These are phyloP conservation scores for Rhynchosporium secalis DNA, from an alignment of 2,329 filamentous ascomycete species.

Conservation along the genomic window DNA sequence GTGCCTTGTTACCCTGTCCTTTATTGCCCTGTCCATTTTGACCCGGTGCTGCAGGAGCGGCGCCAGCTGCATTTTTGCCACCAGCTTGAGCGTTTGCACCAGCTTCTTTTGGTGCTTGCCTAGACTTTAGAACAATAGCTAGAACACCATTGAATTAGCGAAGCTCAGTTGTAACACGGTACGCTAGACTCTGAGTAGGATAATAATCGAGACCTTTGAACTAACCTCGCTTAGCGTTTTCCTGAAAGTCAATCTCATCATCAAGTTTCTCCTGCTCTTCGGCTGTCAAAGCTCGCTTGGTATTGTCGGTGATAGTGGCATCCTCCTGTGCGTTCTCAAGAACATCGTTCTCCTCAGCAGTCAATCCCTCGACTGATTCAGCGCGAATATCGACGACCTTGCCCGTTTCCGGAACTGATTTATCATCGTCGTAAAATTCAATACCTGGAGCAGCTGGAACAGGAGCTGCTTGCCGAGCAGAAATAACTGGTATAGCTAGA, in stretches of 20 bases:
- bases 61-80: too few relatives aligned
- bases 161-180: too few relatives aligned
- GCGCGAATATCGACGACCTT: conserved; percentile 12
- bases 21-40: too few relatives aligned
- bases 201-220: neutral
- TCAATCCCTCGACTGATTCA: neutral
- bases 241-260: neutral
- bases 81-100: too few relatives aligned
- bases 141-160: too few relatives aligned
- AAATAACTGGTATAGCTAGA: neutral
- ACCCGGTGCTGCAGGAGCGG: too few relatives aligned
- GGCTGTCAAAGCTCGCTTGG: conserved; percentile 1
- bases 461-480: conserved; percentile 1
- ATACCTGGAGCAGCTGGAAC: conserved; percentile 20
- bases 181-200: too few relatives aligned
- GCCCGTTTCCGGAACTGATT: conserved; percentile 17
- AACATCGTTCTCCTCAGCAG: neutral
- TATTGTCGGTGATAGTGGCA: neutral
- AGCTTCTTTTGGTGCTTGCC: too few relatives aligned
- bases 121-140: too few relatives aligned
- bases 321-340: conserved; percentile 7
- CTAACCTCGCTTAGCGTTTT: neutral
- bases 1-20: too few relatives aligned
- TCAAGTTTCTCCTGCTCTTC: conserved; percentile 12
- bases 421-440: neutral